phyloP scores from a whole-genome alignment of 2,329 filamentous ascomycete genomes.

The Hortaea werneckii region DNA sequence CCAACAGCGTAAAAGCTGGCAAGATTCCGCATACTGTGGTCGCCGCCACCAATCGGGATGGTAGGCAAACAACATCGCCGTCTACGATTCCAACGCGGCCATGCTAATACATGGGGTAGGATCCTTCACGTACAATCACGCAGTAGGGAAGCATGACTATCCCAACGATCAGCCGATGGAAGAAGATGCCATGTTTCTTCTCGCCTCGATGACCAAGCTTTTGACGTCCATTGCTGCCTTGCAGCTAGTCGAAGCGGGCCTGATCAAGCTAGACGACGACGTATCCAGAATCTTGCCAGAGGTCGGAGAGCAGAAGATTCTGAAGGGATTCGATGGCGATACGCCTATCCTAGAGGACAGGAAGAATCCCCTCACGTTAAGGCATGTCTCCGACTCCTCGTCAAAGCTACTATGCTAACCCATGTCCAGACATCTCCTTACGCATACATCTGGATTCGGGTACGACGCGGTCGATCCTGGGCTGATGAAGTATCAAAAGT shows the following conservation, averaged over 20 bases:
- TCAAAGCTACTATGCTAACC: neutral
- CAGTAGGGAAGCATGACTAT: slow-evolving; percentile 16
- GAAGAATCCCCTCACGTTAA: slow-evolving; percentile 38
- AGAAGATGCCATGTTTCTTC: slow-evolving; percentile 21
- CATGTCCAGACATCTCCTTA: slow-evolving; percentile 34
- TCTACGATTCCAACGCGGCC: neutral
- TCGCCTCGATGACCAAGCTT: slow-evolving; percentile 34
- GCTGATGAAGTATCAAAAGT: slow-evolving; percentile 19
- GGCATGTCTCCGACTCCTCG: slow-evolving; percentile 8
- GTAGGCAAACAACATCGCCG: slow-evolving; percentile 5
- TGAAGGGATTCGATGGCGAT: slow-evolving; percentile 38
- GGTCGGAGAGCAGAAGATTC: slow-evolving; percentile 37
- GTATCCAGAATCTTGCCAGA: slow-evolving; percentile 38
- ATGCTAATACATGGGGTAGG: slow-evolving; percentile 8
- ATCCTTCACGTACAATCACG: slow-evolving; percentile 20
- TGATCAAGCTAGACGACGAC: slow-evolving; percentile 38
- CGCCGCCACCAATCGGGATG: slow-evolving; percentile 18
- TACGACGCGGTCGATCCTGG: slow-evolving; percentile 36
- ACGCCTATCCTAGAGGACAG: slow-evolving; percentile 21
- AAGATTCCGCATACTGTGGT: slow-evolving; percentile 23
- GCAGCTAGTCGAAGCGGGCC: slow-evolving; percentile 45
- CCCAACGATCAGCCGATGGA: slow-evolving; percentile 16
- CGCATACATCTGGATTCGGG: slow-evolving; percentile 40
- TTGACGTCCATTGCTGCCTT: slow-evolving; percentile 43
- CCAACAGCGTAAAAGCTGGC: slow-evolving; percentile 20